These are phyloP conservation scores for Sporobolomyces pararoseus DNA, from an alignment of 768 basidiomycete species.

Conservation along the genomic window DNA sequence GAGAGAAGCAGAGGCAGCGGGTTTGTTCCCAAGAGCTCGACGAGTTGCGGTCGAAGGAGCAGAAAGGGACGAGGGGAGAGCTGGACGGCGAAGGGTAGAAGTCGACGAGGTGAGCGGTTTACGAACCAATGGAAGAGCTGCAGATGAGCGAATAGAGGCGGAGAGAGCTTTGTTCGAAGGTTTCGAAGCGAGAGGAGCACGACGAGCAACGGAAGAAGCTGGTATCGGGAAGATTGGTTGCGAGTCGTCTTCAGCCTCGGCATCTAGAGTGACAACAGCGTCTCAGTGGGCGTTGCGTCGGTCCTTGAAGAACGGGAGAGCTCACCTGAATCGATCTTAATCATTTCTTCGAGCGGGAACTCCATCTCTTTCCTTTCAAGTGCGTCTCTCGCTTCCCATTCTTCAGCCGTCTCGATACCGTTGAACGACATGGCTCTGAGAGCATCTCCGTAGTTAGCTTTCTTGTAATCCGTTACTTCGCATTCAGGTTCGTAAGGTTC, in stretches of 20 bases:
- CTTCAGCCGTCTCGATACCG: conserved; percentile 3
- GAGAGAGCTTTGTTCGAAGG: not conserved
- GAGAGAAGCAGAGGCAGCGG: not conserved
- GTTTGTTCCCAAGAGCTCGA: not conserved
- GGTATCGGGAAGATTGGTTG: not conserved
- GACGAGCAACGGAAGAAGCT: not conserved
- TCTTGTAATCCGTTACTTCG: conserved; percentile 3
- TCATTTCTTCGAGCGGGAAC: not conserved
- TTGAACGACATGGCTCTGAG: conserved; percentile 4
- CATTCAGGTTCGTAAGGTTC: conserved; percentile 13
- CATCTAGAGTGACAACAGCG: no score
- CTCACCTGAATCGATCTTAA: not conserved
- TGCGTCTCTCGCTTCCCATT: conserved; percentile 11
- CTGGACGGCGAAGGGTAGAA: not conserved
- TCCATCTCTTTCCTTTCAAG: not conserved
- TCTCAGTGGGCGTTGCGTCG: no score
- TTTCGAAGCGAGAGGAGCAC: conserved; percentile 1
- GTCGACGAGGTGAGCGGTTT: not conserved
- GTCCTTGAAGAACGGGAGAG: no score
- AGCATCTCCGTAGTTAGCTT: not conserved
- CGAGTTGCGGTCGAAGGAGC: not conserved
- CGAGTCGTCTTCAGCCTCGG: not conserved
- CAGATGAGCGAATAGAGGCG: not conserved
- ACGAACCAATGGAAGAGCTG: not conserved
- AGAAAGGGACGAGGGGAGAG: not conserved